Evolutionary conservation across 2,329 filamentous ascomycete genomes (phyloP), one percentile per base, ranked within the genome.

Genomic region (Aspergillus costaricaensis): DNA sequence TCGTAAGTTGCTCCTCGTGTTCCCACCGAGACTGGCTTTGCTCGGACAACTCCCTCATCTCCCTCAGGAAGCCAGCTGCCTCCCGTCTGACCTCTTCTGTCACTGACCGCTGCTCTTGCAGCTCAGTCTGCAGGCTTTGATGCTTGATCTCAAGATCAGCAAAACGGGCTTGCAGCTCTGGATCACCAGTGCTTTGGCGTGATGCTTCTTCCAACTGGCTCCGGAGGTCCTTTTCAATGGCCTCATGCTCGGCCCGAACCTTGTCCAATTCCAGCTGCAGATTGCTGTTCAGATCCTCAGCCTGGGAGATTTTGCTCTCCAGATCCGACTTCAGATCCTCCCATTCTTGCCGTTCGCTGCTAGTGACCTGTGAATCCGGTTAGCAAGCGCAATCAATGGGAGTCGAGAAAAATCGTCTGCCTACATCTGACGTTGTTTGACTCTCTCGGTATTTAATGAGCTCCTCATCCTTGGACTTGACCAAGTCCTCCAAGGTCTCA

Each of bases 31-130:
- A 84, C 64, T 87, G 88, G 69, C 90, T 95, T 67, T 92, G 89
- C 66, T 92, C 85, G 5, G 93, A 96, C 50, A 98, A 83, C 49
- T 86, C 81, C 64, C 91, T 88, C 95, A 98, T 99, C 76, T 99
- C 95, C 63, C 86, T 84, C 47, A 99, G 78, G 73, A 94, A 96
- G 53, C 88, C 85, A 59, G 91, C 88, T 0, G 93, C 92, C 77
- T 97, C 91, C 57, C 85, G 86, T 23, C 91, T 87, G 32, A 97
- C 95, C 70, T 96, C 91, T 62, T 96, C 90, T 0, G 92, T 96
- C 2, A 95, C 85, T 59, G 89, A 85, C 67, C 92, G 88, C 74
- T 98, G 94, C 64, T 93, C 84, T 55, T 82, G 79, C 21, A 94
- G 77, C 30, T 89, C 84, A 38, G 77, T 75, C 64, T 89, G 86